Conservation (phyloP, 2,329 filamentous ascomycete species). For the Exophiala lecanii-corni region DNA sequence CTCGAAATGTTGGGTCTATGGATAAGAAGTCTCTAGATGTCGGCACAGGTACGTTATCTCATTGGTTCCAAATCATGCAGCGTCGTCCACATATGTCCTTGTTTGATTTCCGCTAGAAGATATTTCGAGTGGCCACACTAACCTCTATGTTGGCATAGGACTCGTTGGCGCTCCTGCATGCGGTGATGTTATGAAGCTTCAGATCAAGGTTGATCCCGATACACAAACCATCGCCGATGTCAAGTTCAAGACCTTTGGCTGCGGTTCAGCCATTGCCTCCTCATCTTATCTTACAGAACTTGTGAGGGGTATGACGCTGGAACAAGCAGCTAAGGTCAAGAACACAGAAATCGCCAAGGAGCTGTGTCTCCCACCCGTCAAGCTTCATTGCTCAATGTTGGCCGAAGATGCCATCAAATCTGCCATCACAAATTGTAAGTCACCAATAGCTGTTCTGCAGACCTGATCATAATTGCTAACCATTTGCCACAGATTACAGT, state of each 20-base stretch:
- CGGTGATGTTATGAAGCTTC: constrained; percentile 90
- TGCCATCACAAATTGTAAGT: constrained; percentile 81
- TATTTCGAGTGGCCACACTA: background rate
- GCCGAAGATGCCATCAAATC: constrained; percentile 91
- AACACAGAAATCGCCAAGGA: constrained; percentile 99
- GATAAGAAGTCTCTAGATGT: constrained; percentile 75
- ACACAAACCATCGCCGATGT: constrained; percentile 88
- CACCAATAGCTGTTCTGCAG: no score
- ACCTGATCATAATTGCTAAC: no score
- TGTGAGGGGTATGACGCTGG: constrained; percentile 91
- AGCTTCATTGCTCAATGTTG: constrained; percentile 88
- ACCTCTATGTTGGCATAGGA: constrained; percentile 43
- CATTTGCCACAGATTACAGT: constrained; percentile 59
- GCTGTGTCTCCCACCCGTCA: constrained; percentile 81
- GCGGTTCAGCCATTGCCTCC: constrained; percentile 88
- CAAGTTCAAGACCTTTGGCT: constrained; percentile 98
- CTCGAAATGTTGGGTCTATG: constrained; percentile 75
- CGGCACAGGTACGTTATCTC: constrained; percentile 52
- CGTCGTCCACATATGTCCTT: no score
- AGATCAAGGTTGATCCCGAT: constrained; percentile 85
- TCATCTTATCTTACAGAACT: constrained; percentile 93
- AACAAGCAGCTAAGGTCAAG: constrained; percentile 86
- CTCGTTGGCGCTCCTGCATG: constrained; percentile 87
- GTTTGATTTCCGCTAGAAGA: no score
- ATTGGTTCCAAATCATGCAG: constrained; percentile 2